Evolutionary conservation across 2,329 filamentous ascomycete species (phyloP), one percentile per base, ranked within the genome.

Genomic region (Paradendryphiella salina): DNA sequence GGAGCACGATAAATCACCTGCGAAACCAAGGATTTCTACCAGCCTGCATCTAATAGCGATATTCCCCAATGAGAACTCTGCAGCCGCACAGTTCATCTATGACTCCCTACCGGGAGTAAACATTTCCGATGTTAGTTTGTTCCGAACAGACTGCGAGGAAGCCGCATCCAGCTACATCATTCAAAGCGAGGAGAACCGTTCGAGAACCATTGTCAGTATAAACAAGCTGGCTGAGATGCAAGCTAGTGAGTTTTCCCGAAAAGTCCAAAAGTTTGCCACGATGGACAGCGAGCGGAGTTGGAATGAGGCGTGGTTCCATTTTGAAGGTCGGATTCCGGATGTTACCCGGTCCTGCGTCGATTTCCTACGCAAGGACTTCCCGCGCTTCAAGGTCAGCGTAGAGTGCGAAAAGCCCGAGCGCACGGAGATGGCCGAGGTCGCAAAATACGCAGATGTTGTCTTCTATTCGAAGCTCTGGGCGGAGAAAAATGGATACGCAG

Each of bases 391-490:
- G 38, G 75, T 90, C 65, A 90, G 87, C 67, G 83, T 90, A 46
- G 88, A 90, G 70, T 75, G 87, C 34, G 87, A 90, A 73, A 90
- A 88, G 67, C 86, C 87, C 2, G 79, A 77, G 10, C 80, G 87
- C 9, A 69, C 73, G 21, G 85, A 84, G 2, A 76, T 90, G 47
- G 73, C 77, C 41, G 76, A 81, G 21, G 77, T 89, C 39, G 85
- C 85, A 20, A 75, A 76, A 31, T 77, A 80, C 59, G 86, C 85
- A 18, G 84, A 90, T 64, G 80, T 88, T 14, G 82, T 90, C n/a
- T 89, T 90, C 68, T 90, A 86, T 72, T 88, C 87, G 10, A 82
- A 80, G 61, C 79, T 77, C 42, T 90, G 87, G 87, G 87, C 87
- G 52, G 80, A 85, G 43, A 78, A 52, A 41, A 42, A 55, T 28